Percentiles rank a stretch among this genome's conserved stretches.
These are phyloP conservation scores for Tulasnella sp. DNA, from an alignment of 768 basidiomycete species.

Conservation along the genomic window DNA sequence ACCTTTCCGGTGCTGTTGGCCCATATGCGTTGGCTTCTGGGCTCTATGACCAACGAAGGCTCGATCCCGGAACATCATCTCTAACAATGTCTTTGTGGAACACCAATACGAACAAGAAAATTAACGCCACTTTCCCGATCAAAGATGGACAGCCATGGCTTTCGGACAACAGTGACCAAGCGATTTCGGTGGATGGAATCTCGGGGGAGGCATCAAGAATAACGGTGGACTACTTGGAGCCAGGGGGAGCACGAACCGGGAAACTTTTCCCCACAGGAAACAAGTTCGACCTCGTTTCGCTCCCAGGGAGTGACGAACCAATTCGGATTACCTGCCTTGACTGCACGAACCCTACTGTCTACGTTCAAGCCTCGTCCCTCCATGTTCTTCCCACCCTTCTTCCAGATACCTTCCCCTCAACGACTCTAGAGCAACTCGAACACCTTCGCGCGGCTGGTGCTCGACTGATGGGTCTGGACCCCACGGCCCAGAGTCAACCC, in stretches of 20 bases:
- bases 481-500: conserved; percentile 13
- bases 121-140: conserved; percentile 65
- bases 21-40: conserved; percentile 64
- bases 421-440: conserved; percentile 47
- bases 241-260: conserved; percentile 63
- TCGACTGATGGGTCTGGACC: conserved; percentile 13
- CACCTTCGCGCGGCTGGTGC: conserved; percentile 1
- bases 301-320: conserved; percentile 20
- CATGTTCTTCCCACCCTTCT: conserved; percentile 18
- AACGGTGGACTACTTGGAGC: conserved; percentile 55
- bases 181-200: conserved; percentile 59
- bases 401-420: conserved; percentile 17
- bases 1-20: conserved; percentile 39
- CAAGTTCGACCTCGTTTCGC: conserved; percentile 42
- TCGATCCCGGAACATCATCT: background rate
- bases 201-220: conserved; percentile 58
- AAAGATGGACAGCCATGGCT: conserved; percentile 14
- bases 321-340: conserved; percentile 70
- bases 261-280: conserved; percentile 57
- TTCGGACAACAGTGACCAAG: conserved; percentile 38
- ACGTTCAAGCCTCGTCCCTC: conserved; percentile 45
- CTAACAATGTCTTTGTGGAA: conserved; percentile 41
- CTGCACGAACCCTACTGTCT: conserved; percentile 33
- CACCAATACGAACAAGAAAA: conserved; percentile 61
- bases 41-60: conserved; percentile 18